Percentiles rank a stretch among this genome's conserved stretches.
Conservation (phyloP, 2,329 filamentous ascomycete species). For the Myriosclerotinia duriaeana region DNA sequence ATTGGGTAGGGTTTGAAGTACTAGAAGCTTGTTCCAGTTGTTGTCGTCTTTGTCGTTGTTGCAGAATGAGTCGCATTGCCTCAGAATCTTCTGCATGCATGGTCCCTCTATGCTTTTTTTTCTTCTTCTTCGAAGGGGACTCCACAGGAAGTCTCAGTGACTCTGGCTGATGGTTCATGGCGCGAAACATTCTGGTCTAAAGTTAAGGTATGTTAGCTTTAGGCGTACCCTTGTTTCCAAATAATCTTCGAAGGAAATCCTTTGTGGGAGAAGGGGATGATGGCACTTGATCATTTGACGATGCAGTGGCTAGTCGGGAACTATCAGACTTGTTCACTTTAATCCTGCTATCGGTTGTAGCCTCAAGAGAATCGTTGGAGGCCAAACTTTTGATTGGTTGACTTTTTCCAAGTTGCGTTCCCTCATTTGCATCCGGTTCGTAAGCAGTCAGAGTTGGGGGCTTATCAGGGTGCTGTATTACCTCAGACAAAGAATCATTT, state of each 20-base stretch:
- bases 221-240: not conserved
- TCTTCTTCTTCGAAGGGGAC: not conserved
- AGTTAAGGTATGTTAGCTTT: slow-evolving; percentile 21
- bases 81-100: slow-evolving; percentile 11
- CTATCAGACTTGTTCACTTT: slow-evolving; percentile 10
- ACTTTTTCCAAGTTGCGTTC: not conserved
- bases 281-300: slow-evolving; percentile 21
- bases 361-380: not conserved
- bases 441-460: not conserved
- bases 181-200: slow-evolving; percentile 14
- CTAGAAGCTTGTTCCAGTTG: not conserved
- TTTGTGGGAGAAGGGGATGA: not conserved
- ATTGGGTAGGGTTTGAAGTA: not conserved
- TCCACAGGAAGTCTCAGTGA: slow-evolving; percentile 19
- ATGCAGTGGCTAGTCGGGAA: not conserved
- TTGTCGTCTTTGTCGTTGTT: not conserved
- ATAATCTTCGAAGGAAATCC: not conserved
- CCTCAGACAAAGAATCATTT: not conserved
- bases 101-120: not conserved
- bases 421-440: not conserved
- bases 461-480: slow-evolving; percentile 1
- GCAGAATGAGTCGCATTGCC: not conserved
- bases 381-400: not conserved
- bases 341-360: not conserved
- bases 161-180: slow-evolving; percentile 18